Conservation (phyloP, 1,139 yeast species). For the Kodamaea suecica region DNA sequence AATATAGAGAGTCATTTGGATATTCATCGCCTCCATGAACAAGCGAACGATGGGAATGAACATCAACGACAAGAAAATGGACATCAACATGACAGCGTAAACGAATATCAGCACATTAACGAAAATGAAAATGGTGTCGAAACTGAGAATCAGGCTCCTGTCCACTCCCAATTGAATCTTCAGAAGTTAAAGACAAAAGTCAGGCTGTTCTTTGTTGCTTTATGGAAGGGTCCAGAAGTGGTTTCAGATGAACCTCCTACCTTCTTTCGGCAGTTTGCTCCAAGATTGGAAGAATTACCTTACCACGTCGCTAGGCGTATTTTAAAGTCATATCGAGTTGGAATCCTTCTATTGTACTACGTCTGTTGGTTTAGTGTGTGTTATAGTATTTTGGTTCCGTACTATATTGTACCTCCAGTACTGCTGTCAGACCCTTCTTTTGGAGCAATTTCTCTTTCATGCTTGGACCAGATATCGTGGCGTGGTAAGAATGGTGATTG, state of each 20-base stretch:
- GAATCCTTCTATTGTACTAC: constrained; percentile 36
- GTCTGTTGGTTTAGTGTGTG: constrained; percentile 33
- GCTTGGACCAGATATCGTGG: constrained; percentile 45
- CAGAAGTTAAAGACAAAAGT: too few relatives aligned
- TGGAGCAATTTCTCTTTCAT: constrained; percentile 16
- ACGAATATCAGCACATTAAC: too few relatives aligned
- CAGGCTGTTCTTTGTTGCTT: constrained; percentile 7
- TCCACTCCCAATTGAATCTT: not conserved
- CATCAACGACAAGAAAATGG: too few relatives aligned
- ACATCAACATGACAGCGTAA: too few relatives aligned
- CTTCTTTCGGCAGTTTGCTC: constrained; percentile 16
- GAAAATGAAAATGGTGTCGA: too few relatives aligned
- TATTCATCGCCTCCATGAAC: too few relatives aligned
- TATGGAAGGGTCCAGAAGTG: constrained; percentile 53
- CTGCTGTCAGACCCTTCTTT: constrained; percentile 14
- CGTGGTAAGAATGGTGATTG: constrained; percentile 71
- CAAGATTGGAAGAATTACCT: constrained; percentile 45
- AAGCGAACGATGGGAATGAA: too few relatives aligned
- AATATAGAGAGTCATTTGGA: too few relatives aligned
- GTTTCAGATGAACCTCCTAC: constrained; percentile 52
- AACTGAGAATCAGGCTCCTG: not conserved
- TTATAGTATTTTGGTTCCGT: constrained; percentile 34
- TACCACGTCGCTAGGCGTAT: constrained; percentile 29
- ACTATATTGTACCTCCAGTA: constrained; percentile 35
- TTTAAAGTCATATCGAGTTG: constrained; percentile 24